Conservation (phyloP, 2,329 filamentous ascomycete genomes). For the Scedosporium apiospermum region DNA sequence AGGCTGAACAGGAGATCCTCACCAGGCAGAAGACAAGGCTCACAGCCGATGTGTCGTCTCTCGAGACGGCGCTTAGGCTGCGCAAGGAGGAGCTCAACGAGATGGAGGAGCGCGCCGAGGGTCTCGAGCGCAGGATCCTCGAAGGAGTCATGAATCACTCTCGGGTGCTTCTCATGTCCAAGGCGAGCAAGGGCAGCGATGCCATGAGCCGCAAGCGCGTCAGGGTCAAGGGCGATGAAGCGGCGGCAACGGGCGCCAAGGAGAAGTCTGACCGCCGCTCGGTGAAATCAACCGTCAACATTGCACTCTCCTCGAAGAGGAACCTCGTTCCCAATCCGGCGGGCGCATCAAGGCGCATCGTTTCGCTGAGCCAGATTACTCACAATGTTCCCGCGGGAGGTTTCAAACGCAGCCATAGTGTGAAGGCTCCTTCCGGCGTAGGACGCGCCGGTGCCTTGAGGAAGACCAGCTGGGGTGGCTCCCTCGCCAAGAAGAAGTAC, state of each 20-base stretch:
- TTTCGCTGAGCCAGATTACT: conserved; percentile 84
- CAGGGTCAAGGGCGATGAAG: conserved; percentile 34
- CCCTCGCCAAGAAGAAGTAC: conserved; percentile 36
- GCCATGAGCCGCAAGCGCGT: conserved; percentile 51
- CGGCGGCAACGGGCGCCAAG: conserved; percentile 14
- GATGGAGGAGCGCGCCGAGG: conserved; percentile 85
- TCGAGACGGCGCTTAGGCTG: conserved; percentile 83
- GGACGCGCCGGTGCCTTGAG: conserved; percentile 32
- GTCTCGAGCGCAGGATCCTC: conserved; percentile 81
- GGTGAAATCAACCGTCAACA: conserved; percentile 32
- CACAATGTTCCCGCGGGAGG: conserved; percentile 57
- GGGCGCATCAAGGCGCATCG: conserved; percentile 65
- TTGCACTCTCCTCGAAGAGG: conserved; percentile 44
- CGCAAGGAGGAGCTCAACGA: conserved; percentile 82
- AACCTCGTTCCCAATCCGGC: conserved; percentile 35
- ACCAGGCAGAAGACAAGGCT: conserved; percentile 69
- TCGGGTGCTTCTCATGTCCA: conserved; percentile 72
- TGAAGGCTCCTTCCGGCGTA: conserved; percentile 46
- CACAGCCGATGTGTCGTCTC: conserved; percentile 75
- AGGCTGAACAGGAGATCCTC: conserved; percentile 65
- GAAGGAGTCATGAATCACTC: conserved; percentile 97
- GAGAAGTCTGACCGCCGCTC: conserved; percentile 15
- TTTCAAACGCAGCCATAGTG: conserved; percentile 70
- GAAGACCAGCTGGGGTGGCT: conserved; percentile 62
- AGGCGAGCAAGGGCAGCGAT: conserved; percentile 43